Conservation (phyloP, 768 basidiomycete species). For the Heimioporus sp. region DNA sequence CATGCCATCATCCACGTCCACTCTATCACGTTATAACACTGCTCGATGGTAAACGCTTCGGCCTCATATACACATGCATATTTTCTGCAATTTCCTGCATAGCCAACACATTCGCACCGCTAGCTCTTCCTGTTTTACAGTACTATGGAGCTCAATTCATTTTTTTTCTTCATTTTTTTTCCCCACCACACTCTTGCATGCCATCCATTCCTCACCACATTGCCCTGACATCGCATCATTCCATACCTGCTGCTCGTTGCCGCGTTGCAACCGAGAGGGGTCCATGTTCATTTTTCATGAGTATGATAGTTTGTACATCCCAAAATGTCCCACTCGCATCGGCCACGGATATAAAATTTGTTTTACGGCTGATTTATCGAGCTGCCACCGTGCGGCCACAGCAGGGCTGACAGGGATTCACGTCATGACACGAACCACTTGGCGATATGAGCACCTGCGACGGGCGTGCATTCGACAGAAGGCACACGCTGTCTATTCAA, state of each 20-base stretch:
- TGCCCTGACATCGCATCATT: conserved; percentile 20
- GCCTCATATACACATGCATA: conserved; percentile 21
- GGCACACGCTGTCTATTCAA: too few relatives aligned
- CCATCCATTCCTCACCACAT: conserved; percentile 13
- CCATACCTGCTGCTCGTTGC: conserved; percentile 7
- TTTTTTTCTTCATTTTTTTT: conserved; percentile 3
- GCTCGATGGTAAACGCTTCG: conserved; percentile 21
- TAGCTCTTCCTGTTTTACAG: conserved; percentile 7
- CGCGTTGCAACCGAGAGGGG: conserved; percentile 6
- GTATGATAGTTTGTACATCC: conserved; percentile 19
- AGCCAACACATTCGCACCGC: conserved; percentile 21
- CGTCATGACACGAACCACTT: neutral
- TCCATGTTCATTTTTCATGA: conserved; percentile 20
- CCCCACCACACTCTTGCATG: conserved; percentile 25
- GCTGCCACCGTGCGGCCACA: neutral
- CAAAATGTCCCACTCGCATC: conserved; percentile 1
- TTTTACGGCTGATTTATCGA: neutral
- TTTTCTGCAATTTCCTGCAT: conserved; percentile 21
- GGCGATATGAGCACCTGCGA: conserved; percentile 3
- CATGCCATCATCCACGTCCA: conserved; percentile 9
- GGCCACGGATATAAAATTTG: neutral
- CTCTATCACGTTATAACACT: conserved; percentile 13
- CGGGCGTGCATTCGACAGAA: neutral
- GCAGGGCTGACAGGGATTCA: neutral
- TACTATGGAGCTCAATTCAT: conserved; percentile 15